A percentile compares a stretch with the other conserved stretches of the same genome.
phyloP scores from a whole-genome alignment of 2,329 filamentous ascomycete species.

The Colletotrichum siamense region DNA sequence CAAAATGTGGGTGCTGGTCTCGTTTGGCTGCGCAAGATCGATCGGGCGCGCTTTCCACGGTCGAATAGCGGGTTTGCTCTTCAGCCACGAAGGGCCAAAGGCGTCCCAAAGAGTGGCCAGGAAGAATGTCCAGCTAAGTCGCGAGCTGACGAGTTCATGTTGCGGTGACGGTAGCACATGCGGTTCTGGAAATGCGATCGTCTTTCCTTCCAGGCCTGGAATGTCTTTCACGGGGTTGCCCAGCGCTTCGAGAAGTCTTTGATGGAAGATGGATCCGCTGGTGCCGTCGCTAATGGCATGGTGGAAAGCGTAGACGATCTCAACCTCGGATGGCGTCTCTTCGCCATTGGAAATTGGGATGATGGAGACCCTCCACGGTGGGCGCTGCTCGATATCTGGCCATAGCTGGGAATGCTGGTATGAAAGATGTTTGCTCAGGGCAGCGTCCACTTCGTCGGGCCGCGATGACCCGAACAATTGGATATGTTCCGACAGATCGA shows the following conservation, averaged over 20 bases:
- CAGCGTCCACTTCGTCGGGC: slow-evolving; percentile 14
- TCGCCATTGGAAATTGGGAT: background rate
- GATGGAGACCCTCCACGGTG: slow-evolving; percentile 55
- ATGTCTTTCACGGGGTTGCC: slow-evolving; percentile 24
- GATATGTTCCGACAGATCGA: slow-evolving; percentile 51
- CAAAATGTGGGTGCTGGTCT: slow-evolving; percentile 41
- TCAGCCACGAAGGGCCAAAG: slow-evolving; percentile 44
- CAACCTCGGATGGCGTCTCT: slow-evolving; percentile 28
- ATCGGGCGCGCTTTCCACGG: slow-evolving; percentile 46
- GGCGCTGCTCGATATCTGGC: slow-evolving; percentile 40
- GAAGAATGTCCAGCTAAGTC: slow-evolving; percentile 45
- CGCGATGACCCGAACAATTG: slow-evolving; percentile 33
- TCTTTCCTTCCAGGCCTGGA: background rate
- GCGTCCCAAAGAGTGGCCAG: slow-evolving; percentile 43
- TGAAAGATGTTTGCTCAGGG: slow-evolving; percentile 38
- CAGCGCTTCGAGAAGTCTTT: slow-evolving; percentile 48
- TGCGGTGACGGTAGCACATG: slow-evolving; percentile 42
- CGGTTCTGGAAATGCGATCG: slow-evolving; percentile 34
- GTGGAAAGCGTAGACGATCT: slow-evolving; percentile 56
- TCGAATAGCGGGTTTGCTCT: slow-evolving; percentile 22
- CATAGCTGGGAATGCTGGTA: slow-evolving; percentile 46
- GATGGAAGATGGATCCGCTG: slow-evolving; percentile 54
- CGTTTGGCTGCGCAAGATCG: slow-evolving; percentile 38
- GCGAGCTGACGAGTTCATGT: slow-evolving; percentile 46
- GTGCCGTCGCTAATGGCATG: slow-evolving; percentile 59